phyloP scores from a whole-genome alignment of 805 yeast genomes.

The Sugiyamaella smithiae region DNA sequence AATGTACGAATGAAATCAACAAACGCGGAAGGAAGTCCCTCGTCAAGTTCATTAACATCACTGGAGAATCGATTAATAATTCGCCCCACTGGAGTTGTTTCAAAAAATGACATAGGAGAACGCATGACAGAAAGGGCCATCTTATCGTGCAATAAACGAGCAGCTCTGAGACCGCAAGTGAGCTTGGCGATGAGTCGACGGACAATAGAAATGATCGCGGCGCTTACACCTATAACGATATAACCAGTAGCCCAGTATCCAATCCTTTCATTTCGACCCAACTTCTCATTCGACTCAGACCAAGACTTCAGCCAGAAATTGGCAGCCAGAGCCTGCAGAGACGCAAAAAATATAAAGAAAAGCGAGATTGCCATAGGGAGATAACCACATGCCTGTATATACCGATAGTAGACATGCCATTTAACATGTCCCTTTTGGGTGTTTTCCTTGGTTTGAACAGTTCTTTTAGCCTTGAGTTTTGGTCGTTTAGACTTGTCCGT shows the following conservation, averaged over 20 bases:
- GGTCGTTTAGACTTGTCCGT: not conserved
- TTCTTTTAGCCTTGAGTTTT: conserved; percentile 11
- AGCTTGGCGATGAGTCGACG: conserved; percentile 64
- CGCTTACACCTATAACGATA: conserved; percentile 55
- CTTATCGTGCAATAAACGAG: conserved; percentile 52
- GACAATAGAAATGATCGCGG: conserved; percentile 46
- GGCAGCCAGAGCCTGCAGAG: conserved; percentile 56
- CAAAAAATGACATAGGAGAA: conserved; percentile 94
- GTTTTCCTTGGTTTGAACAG: conserved; percentile 44
- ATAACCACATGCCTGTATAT: conserved; percentile 75
- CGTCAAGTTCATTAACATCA: conserved; percentile 87
- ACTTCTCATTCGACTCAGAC: conserved; percentile 72
- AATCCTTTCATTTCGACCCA: conserved; percentile 64
- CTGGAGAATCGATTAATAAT: conserved; percentile 85
- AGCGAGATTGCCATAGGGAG: conserved; percentile 34
- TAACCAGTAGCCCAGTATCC: conserved; percentile 65
- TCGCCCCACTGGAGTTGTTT: conserved; percentile 93
- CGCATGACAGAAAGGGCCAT: conserved; percentile 74
- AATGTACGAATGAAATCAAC: conserved; percentile 37
- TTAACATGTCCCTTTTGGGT: conserved; percentile 83
- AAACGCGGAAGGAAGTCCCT: conserved; percentile 45
- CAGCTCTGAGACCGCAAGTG: conserved; percentile 25
- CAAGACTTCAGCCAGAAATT: conserved; percentile 86
- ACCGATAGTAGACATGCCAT: conserved; percentile 68
- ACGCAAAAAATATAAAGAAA: conserved; percentile 43